These are phyloP conservation scores for Phytophthora ohioensis DNA, from an alignment of 352 stramenopile species.

Conservation along the genomic window DNA sequence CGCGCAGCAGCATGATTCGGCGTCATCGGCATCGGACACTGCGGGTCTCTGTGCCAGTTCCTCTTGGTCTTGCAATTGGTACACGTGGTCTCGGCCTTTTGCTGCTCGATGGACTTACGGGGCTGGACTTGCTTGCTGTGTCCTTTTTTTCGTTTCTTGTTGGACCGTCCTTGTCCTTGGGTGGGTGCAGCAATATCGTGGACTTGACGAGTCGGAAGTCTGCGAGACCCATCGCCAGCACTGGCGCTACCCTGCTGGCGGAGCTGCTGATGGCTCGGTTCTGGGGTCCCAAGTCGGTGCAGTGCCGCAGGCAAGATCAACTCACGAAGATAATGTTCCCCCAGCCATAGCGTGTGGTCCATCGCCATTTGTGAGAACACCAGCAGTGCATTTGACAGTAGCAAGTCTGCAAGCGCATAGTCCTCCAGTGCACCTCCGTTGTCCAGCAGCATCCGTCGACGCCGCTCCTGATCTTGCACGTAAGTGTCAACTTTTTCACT, in stretches of 20 bases:
- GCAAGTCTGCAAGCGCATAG: too few relatives aligned
- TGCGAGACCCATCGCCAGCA: background rate
- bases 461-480: too few relatives aligned
- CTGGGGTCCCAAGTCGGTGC: background rate
- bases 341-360: too few relatives aligned
- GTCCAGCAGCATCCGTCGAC: too few relatives aligned
- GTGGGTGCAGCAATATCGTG: background rate
- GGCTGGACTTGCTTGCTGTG: too few relatives aligned
- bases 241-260: background rate
- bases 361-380: too few relatives aligned
- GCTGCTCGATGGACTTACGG: background rate
- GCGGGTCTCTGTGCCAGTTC: background rate
- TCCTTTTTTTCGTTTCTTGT: background rate
- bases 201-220: background rate
- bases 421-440: too few relatives aligned
- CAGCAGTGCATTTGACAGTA: too few relatives aligned
- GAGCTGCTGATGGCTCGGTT: background rate
- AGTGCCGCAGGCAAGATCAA: too few relatives aligned
- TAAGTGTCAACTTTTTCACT: too few relatives aligned
- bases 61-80: background rate
- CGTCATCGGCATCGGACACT: constrained; percentile 1
- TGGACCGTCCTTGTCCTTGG: background rate
- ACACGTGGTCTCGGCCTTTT: background rate
- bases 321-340: too few relatives aligned
- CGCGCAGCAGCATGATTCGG: background rate